A percentile compares a stretch with the other conserved stretches of the same genome.
Evolutionary conservation across 2,329 filamentous ascomycete genomes (phyloP).

Genomic region (Thielaviopsis populi): DNA sequence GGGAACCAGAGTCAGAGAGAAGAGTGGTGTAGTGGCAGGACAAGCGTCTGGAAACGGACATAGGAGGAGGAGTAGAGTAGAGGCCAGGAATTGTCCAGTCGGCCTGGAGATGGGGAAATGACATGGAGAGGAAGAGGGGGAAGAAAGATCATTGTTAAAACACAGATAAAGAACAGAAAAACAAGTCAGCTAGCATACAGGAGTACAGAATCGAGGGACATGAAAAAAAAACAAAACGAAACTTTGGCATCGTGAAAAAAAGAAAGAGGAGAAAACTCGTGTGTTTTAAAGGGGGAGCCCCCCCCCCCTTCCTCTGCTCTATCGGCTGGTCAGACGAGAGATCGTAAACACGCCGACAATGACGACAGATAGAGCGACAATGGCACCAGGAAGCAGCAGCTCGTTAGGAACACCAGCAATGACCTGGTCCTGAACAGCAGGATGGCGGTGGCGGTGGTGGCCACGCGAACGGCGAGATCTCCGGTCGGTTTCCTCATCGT

Average conservation of each 20-base stretch:
- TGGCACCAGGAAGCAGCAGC: slow-evolving; percentile 77
- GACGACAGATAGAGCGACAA: slow-evolving; percentile 86
- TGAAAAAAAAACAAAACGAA: slow-evolving; percentile 2
- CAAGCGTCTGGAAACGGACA: slow-evolving; percentile 1
- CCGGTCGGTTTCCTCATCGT: slow-evolving; percentile 34
- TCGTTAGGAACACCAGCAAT: slow-evolving; percentile 91
- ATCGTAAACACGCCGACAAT: slow-evolving; percentile 89
- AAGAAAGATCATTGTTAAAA: neutral
- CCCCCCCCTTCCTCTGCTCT: slow-evolving; percentile 19
- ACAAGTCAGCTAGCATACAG: slow-evolving; percentile 1
- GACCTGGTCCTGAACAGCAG: slow-evolving; percentile 50
- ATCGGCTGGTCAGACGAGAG: slow-evolving; percentile 48
- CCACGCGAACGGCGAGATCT: slow-evolving; percentile 29
- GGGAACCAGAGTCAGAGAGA: neutral
- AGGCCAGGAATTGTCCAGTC: neutral
- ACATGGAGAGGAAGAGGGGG: neutral
- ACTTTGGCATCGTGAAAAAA: slow-evolving; percentile 6
- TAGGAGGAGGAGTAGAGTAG: neutral
- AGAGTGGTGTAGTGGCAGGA: neutral
- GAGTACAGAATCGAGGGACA: neutral
- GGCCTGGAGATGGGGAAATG: neutral
- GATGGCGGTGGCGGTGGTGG: slow-evolving; percentile 20
- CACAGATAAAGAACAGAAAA: slow-evolving; percentile 8
- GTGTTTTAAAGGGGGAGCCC: neutral
- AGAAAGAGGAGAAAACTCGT: neutral